These are phyloP conservation scores for Colletotrichum musae DNA, from an alignment of 2,329 filamentous ascomycete genomes.

Conservation along the genomic window DNA sequence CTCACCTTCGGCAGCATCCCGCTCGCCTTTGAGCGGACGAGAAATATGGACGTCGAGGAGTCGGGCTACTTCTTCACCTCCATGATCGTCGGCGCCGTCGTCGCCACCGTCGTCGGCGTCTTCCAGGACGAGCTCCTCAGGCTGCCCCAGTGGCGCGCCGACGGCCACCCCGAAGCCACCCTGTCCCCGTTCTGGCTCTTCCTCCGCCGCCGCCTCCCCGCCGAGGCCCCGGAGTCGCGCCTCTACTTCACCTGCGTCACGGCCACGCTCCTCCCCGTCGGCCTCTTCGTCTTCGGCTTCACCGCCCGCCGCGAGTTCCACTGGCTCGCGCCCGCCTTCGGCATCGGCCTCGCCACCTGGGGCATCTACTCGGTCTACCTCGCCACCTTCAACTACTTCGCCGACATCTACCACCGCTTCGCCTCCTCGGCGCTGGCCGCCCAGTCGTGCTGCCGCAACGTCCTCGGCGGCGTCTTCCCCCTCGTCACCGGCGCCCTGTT, in stretches of 20 bases:
- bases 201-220: slow-evolving; percentile 61
- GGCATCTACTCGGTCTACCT: slow-evolving; percentile 91
- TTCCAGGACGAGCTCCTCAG: slow-evolving; percentile 78
- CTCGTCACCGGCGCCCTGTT: slow-evolving; percentile 84
- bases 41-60: slow-evolving; percentile 77
- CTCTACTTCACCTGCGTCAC: slow-evolving; percentile 89
- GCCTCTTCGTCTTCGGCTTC: slow-evolving; percentile 87
- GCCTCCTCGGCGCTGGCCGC: slow-evolving; percentile 89
- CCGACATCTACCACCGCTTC: slow-evolving; percentile 88
- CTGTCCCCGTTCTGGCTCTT: slow-evolving; percentile 60
- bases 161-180: slow-evolving; percentile 46
- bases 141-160: slow-evolving; percentile 55
- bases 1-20: slow-evolving; percentile 87
- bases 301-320: slow-evolving; percentile 73
- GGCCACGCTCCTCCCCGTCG: slow-evolving; percentile 81
- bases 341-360: slow-evolving; percentile 82
- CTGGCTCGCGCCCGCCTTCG: slow-evolving; percentile 81
- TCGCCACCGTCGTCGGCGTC: slow-evolving; percentile 79
- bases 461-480: slow-evolving; percentile 86
- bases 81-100: slow-evolving; percentile 73
- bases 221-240: slow-evolving; percentile 78
- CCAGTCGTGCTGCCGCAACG: slow-evolving; percentile 88
- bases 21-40: slow-evolving; percentile 78
- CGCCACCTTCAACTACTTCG: slow-evolving; percentile 92
- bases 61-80: slow-evolving; percentile 75